These are phyloP conservation scores for Apiotrichum porosum DNA, from an alignment of 1,284 basidiomycete genomes.

Conservation along the genomic window DNA sequence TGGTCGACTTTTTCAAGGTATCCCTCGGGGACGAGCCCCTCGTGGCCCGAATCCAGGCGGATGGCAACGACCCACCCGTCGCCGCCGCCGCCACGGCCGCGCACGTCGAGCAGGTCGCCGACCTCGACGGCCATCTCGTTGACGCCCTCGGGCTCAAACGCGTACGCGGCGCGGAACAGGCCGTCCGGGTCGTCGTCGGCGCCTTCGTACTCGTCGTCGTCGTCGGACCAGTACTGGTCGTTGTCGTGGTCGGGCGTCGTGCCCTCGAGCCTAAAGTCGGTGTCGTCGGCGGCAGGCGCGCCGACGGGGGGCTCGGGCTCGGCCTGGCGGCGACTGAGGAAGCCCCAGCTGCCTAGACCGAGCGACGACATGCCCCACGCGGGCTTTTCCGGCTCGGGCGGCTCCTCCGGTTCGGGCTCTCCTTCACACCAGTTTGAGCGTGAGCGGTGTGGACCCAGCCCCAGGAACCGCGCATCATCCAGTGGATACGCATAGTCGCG, in stretches of 20 bases:
- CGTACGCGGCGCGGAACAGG: slow-evolving; percentile 38
- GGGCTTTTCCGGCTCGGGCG: background rate
- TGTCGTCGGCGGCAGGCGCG: background rate
- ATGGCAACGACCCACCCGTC: slow-evolving; percentile 48
- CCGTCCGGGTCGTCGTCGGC: slow-evolving; percentile 35
- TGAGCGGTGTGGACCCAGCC: slow-evolving; percentile 17
- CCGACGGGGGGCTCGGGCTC: background rate
- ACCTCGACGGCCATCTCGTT: slow-evolving; percentile 43
- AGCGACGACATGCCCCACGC: slow-evolving; percentile 5
- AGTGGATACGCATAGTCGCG: slow-evolving; percentile 38
- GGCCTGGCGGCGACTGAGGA: slow-evolving; percentile 9
- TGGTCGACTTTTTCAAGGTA: slow-evolving; percentile 36
- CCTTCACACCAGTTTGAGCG: slow-evolving; percentile 18
- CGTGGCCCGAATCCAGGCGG: slow-evolving; percentile 21
- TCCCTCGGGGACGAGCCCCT: slow-evolving; percentile 45
- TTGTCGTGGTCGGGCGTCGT: slow-evolving; percentile 12
- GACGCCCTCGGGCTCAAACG: slow-evolving; percentile 40
- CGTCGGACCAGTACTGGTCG: slow-evolving; percentile 16
- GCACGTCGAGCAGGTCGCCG: slow-evolving; percentile 41
- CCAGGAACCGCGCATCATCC: slow-evolving; percentile 34
- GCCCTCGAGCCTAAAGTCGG: slow-evolving; percentile 1
- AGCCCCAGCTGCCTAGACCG: slow-evolving; percentile 22
- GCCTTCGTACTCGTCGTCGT: slow-evolving; percentile 7
- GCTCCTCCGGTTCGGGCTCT: slow-evolving; percentile 12
- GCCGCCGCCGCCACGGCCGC: slow-evolving; percentile 36